A percentile compares a stretch with the other conserved stretches of the same genome.
These are phyloP conservation scores for Pisolithus sp. DNA, from an alignment of 768 basidiomycete genomes.

Conservation along the genomic window DNA sequence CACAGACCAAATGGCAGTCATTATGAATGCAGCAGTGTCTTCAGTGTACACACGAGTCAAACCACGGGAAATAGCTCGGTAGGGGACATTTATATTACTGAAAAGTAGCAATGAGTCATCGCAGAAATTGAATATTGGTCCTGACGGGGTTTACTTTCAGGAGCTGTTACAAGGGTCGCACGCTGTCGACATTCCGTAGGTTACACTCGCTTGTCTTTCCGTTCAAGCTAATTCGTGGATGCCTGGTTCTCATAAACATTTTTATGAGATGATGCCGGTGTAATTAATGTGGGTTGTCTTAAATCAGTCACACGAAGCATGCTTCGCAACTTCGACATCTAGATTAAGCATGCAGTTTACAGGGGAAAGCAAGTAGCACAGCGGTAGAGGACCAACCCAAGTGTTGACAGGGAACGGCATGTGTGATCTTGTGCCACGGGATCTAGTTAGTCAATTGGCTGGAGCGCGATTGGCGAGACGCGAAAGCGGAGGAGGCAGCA, in stretches of 20 bases:
- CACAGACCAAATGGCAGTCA: too few relatives aligned
- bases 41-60: too few relatives aligned
- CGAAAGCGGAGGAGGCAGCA: slow-evolving; percentile 46
- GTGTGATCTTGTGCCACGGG: slow-evolving; percentile 66
- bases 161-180: slow-evolving; percentile 38
- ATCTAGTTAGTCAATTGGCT: slow-evolving; percentile 60
- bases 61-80: slow-evolving; percentile 57
- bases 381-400: slow-evolving; percentile 40
- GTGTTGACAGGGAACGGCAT: slow-evolving; percentile 49
- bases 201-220: slow-evolving; percentile 61
- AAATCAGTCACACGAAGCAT: slow-evolving; percentile 64
- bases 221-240: too few relatives aligned
- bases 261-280: slow-evolving; percentile 73
- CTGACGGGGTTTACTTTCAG: slow-evolving; percentile 38
- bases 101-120: slow-evolving; percentile 41
- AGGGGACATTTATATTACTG: slow-evolving; percentile 51
- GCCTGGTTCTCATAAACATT: too few relatives aligned
- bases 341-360: slow-evolving; percentile 39
- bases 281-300: slow-evolving; percentile 57
- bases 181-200: slow-evolving; percentile 71
- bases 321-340: slow-evolving; percentile 39
- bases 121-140: slow-evolving; percentile 46
- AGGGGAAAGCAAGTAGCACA: slow-evolving; percentile 28
- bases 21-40: too few relatives aligned
- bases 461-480: slow-evolving; percentile 54